phyloP scores from a whole-genome alignment of 2,329 filamentous ascomycete genomes.

The Cercospora sojina region DNA sequence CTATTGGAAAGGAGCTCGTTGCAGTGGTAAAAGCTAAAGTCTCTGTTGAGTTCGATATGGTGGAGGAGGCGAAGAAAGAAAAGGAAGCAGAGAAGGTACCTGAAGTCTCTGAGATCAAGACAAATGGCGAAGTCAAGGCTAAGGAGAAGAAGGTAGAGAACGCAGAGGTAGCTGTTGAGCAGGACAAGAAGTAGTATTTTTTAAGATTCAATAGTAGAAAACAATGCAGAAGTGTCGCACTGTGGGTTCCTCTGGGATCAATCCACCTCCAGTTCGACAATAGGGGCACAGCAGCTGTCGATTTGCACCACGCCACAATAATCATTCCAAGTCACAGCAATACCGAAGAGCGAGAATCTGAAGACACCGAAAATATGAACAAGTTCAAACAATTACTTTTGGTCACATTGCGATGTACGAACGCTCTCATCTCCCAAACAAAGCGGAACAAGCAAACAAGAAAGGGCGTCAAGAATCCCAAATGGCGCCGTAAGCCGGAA shows the following conservation, averaged over 20 bases:
- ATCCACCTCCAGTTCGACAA: neutral
- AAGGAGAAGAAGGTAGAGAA: neutral
- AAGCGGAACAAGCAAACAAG: neutral
- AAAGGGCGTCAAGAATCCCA: conserved; percentile 57
- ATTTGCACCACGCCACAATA: neutral
- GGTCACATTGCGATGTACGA: neutral
- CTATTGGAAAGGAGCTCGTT: conserved; percentile 51
- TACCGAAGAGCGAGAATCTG: neutral
- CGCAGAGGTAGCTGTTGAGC: neutral
- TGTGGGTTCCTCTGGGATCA: conserved; percentile 9
- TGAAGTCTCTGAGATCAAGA: neutral
- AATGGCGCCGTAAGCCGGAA: conserved; percentile 70
- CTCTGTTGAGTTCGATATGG: conserved; percentile 16
- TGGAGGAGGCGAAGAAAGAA: conserved; percentile 9
- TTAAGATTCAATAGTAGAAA: neutral
- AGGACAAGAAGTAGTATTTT: conserved; percentile 4
- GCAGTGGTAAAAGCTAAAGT: conserved; percentile 53
- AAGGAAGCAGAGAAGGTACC: neutral
- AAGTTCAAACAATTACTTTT: neutral
- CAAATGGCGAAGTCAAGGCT: neutral
- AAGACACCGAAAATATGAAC: neutral
- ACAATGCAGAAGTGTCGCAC: conserved; percentile 1
- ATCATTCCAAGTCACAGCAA: neutral
- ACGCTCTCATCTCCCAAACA: neutral
- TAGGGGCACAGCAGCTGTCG: neutral